phyloP scores from a whole-genome alignment of 2,329 filamentous ascomycete genomes.

The Colletotrichum sp. region DNA sequence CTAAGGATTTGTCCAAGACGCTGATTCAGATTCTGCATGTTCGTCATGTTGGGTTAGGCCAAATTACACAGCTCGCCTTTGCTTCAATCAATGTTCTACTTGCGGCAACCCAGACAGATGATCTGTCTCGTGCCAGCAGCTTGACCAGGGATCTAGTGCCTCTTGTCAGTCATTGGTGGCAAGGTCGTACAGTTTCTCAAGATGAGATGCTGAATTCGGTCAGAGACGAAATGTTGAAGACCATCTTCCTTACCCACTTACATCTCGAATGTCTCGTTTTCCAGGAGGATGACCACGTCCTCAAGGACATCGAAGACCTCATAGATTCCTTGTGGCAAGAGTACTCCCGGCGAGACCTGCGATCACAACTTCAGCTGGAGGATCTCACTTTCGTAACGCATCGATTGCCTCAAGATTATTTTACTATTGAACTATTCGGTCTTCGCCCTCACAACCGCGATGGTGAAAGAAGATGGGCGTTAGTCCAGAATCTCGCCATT shows the following conservation, averaged over 20 bases:
- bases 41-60: slow-evolving; percentile 61
- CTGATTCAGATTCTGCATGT: slow-evolving; percentile 67
- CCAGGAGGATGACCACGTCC: slow-evolving; percentile 42
- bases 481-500: slow-evolving; percentile 62
- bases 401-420: slow-evolving; percentile 46
- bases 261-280: slow-evolving; percentile 64
- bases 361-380: slow-evolving; percentile 77
- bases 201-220: slow-evolving; percentile 66
- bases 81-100: slow-evolving; percentile 76
- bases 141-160: slow-evolving; percentile 69
- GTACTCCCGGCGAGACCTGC: slow-evolving; percentile 74
- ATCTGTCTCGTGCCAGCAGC: slow-evolving; percentile 64
- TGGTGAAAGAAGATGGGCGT: slow-evolving; percentile 64
- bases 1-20: slow-evolving; percentile 58
- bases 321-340: slow-evolving; percentile 76
- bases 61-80: slow-evolving; percentile 75
- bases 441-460: slow-evolving; percentile 57
- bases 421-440: slow-evolving; percentile 54
- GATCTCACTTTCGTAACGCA: slow-evolving; percentile 68
- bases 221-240: slow-evolving; percentile 79
- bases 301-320: slow-evolving; percentile 65
- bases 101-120: slow-evolving; percentile 69
- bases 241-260: slow-evolving; percentile 69
- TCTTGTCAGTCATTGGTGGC: slow-evolving; percentile 78
- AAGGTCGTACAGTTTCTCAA: slow-evolving; percentile 67